Base-by-base conservation (phyloP, 148 eudicot genomes). In the Persicaria tinctoria region DNA sequence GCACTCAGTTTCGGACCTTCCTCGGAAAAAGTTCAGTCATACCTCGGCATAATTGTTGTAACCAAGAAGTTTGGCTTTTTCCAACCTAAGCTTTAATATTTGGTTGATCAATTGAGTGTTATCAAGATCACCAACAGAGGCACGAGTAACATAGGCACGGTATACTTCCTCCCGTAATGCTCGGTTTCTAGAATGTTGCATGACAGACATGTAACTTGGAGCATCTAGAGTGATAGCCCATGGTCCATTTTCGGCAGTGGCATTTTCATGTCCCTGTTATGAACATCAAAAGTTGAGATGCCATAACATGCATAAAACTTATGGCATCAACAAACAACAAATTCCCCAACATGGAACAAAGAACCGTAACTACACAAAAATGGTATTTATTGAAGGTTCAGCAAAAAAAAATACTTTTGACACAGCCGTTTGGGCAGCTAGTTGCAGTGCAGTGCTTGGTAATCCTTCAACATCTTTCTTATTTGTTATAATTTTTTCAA, bases 11-110 rank as follows among this genome's bases (percentile, higher is more conserved):
- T 23, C 27, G 4, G 16, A 13, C 12, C 46, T 41, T 8, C 47
- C 11, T 20, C 2, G 18, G 13, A 53, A 23, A 3, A 48, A 55
- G 53, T 5, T 3, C 23, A 75, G 14, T 47, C 78, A 77, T 87
- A 96, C 99, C 99, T 96, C 99, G 20, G 97, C 99, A 74, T 82
- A 92, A 82, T 87, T 96, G 68, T 83, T 90, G 84, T 85, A 96
- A 51, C 99, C 99, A 73, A 96, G 97, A 81, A 96, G 89, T 82
- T 88, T 87, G 55, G 99, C 97, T 80, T 88, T 90, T 78, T 96
- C 99, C 82, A 86, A 84, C 73, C 97, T 79, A 76, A 96, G 89
- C 88, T 89, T 90, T 81, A 96, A 81, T 79, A 92, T 90, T 77
- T 90, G 91, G 80, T 89, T 88, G 80, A 96, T 88, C 63, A 90